Conservation (phyloP, 768 basidiomycete species). For the Pholiota molesta region DNA sequence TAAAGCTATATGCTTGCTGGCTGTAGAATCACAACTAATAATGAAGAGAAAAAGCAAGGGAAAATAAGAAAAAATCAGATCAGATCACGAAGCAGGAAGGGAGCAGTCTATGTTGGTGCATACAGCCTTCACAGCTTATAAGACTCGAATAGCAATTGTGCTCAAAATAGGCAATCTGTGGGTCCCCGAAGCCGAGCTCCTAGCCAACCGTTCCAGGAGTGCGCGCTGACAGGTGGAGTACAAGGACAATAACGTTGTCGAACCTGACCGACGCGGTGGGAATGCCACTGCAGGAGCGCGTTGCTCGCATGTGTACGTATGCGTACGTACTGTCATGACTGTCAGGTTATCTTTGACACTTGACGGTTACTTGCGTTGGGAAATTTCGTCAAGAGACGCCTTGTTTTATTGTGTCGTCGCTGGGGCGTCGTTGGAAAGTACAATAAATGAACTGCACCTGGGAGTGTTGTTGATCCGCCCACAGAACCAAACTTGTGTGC, state of each 20-base stretch:
- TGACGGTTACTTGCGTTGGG: neutral
- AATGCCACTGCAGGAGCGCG: no score
- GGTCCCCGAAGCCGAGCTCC: neutral
- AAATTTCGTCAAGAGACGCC: neutral
- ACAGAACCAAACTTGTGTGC: neutral
- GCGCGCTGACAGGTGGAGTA: neutral
- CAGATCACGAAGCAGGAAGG: neutral
- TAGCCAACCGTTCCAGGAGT: neutral
- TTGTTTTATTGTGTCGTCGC: neutral
- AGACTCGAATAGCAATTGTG: neutral
- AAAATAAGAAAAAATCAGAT: neutral
- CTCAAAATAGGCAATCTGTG: neutral
- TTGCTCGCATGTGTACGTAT: no score
- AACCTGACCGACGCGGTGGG: neutral
- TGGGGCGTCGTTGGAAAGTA: neutral
- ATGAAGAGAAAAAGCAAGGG: neutral
- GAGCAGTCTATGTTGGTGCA: neutral
- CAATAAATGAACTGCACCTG: neutral
- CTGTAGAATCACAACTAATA: no score
- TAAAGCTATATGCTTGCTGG: no score
- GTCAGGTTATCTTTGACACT: neutral
- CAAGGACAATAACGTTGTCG: neutral
- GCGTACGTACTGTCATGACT: neutral
- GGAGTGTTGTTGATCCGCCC: neutral
- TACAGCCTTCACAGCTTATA: neutral